Conservation (phyloP, 139 green algal species). For the Spirogloea muscicola region DNA sequence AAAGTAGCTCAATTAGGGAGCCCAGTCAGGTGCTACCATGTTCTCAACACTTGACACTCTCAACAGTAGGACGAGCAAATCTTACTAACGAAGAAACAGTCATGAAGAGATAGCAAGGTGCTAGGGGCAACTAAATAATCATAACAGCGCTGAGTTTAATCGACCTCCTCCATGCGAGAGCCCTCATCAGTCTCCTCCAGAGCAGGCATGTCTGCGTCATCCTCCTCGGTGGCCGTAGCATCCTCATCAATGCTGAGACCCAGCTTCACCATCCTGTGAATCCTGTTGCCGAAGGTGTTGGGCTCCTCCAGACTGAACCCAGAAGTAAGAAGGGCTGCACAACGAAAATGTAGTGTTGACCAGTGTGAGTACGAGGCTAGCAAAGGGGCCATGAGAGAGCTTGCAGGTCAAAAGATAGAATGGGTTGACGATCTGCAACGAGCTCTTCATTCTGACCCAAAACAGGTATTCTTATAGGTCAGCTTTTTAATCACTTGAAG, state of each 20-base stretch:
- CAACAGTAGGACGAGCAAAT: too few relatives aligned
- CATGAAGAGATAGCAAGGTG: too few relatives aligned
- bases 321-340: conserved; percentile 80
- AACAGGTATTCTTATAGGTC: neutral
- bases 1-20: too few relatives aligned
- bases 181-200: conserved; percentile 92
- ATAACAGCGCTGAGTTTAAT: too few relatives aligned
- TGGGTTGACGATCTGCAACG: too few relatives aligned
- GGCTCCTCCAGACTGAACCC: conserved; percentile 98
- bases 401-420: neutral
- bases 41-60: too few relatives aligned
- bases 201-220: conserved; percentile 79
- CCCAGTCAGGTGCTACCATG: too few relatives aligned
- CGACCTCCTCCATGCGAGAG: conserved; percentile 95
- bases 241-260: conserved; percentile 97
- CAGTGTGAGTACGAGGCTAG: neutral
- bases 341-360: too few relatives aligned
- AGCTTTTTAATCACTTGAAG: neutral
- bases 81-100: too few relatives aligned
- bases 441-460: too few relatives aligned
- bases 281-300: conserved; percentile 91
- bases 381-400: neutral
- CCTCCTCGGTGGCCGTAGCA: conserved; percentile 51
- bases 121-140: too few relatives aligned
- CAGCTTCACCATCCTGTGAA: conserved; percentile 99